Evolutionary conservation across 192 early-diverging fungal genomes (phyloP).

Genomic region (Coemansia sp.): DNA sequence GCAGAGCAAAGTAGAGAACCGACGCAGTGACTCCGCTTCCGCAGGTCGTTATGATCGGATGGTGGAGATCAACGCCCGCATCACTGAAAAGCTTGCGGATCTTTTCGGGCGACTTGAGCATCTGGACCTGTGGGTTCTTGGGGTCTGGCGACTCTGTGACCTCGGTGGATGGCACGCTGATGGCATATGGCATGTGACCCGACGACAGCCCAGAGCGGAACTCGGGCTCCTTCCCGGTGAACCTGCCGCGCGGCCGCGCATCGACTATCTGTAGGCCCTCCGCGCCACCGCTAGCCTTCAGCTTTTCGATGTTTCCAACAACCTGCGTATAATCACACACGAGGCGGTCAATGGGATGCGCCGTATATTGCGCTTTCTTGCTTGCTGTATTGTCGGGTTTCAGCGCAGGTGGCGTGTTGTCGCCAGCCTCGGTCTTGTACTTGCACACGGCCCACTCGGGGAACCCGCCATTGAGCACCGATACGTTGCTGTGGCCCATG

Average conservation of each 20-base stretch:
- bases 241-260: conserved; percentile 61
- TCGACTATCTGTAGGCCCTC: conserved; percentile 63
- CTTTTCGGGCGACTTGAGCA: conserved; percentile 50
- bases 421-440: conserved; percentile 20
- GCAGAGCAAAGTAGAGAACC: conserved; percentile 76
- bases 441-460: conserved; percentile 69
- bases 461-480: conserved; percentile 88
- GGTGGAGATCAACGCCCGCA: conserved; percentile 66
- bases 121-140: conserved; percentile 32
- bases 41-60: conserved; percentile 78
- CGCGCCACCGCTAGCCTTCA: conserved; percentile 22
- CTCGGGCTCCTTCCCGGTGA: conserved; percentile 71
- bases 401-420: not conserved
- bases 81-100: conserved; percentile 60
- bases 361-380: conserved; percentile 18
- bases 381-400: not conserved
- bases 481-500: conserved; percentile 84
- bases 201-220: conserved; percentile 72
- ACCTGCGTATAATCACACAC: conserved; percentile 64
- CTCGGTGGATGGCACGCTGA: conserved; percentile 70
- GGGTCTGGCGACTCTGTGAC: conserved; percentile 50
- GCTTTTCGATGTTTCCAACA: conserved; percentile 55
- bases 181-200: conserved; percentile 81
- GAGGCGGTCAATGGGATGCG: conserved; percentile 22
- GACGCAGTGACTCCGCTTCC: conserved; percentile 88